These are phyloP conservation scores for Staphylotrichum longicolle DNA, from an alignment of 495 filamentous ascomycete species.

Conservation along the genomic window DNA sequence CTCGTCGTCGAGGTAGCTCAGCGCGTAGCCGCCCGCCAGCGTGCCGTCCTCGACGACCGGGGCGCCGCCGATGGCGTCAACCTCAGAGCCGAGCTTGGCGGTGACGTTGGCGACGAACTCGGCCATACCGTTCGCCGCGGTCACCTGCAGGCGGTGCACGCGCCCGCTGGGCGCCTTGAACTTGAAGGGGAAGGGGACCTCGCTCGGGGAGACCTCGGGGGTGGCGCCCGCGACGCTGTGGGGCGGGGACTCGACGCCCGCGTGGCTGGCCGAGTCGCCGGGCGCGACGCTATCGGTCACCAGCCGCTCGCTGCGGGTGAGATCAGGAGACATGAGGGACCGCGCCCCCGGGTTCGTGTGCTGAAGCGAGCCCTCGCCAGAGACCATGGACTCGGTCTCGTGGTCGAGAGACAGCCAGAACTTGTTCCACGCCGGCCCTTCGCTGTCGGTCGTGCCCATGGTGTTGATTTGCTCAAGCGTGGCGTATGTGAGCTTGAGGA, in stretches of 20 bases:
- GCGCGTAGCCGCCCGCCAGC: constrained; percentile 77
- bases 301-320: constrained; percentile 52
- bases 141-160: constrained; percentile 86
- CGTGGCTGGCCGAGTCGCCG: constrained; percentile 90
- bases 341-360: constrained; percentile 47
- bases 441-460: constrained; percentile 72
- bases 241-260: constrained; percentile 72
- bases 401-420: constrained; percentile 98
- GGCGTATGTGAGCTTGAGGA: constrained; percentile 95
- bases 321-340: constrained; percentile 73
- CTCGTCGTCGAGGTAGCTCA: constrained; percentile 97
- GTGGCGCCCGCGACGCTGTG: constrained; percentile 54
- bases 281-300: constrained; percentile 78
- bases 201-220: constrained; percentile 54
- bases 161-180: constrained; percentile 98
- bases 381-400: constrained; percentile 95
- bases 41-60: constrained; percentile 73
- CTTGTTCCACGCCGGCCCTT: constrained; percentile 98
- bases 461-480: constrained; percentile 89
- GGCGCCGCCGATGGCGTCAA: constrained; percentile 79
- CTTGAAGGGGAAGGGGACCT: constrained; percentile 91
- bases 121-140: constrained; percentile 73
- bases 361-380: constrained; percentile 68
- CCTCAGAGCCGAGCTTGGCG: constrained; percentile 83
- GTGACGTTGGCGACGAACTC: constrained; percentile 77